phyloP scores from a whole-genome alignment of 805 yeast species.

The Cyberlindnera nakhonratchasimensis region DNA sequence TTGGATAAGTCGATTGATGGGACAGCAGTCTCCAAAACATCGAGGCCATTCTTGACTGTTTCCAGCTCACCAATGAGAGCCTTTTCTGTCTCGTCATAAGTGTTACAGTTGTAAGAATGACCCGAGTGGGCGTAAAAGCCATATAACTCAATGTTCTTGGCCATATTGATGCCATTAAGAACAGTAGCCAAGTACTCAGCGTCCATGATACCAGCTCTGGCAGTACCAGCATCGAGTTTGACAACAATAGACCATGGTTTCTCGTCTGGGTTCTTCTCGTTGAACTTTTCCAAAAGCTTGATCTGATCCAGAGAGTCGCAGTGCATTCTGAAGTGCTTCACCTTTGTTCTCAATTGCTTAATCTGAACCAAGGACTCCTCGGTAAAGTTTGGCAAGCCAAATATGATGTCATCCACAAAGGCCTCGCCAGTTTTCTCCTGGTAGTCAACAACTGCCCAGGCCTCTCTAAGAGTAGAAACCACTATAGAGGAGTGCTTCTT shows the following conservation, averaged over 20 bases:
- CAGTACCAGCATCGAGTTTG: conserved; percentile 69
- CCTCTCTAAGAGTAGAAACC: conserved; percentile 69
- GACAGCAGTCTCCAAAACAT: conserved; percentile 32
- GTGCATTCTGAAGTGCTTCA: conserved; percentile 51
- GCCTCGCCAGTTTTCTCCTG: conserved; percentile 27
- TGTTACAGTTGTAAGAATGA: conserved; percentile 55
- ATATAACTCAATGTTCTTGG: conserved; percentile 41
- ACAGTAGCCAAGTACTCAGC: conserved; percentile 34
- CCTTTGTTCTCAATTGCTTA: conserved; percentile 37
- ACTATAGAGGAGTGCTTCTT: conserved; percentile 47
- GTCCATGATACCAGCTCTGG: conserved; percentile 58
- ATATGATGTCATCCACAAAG: conserved; percentile 45
- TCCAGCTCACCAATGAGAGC: conserved; percentile 53
- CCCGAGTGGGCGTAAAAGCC: conserved; percentile 85
- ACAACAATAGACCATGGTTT: conserved; percentile 61
- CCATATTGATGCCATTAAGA: conserved; percentile 31
- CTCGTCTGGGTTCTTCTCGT: conserved; percentile 22
- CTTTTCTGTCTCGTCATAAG: conserved; percentile 43
- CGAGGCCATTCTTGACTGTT: conserved; percentile 53
- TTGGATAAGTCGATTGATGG: conserved; percentile 34
- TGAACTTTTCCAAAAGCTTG: conserved; percentile 40
- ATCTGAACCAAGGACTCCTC: conserved; percentile 47
- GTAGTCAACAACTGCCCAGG: conserved; percentile 44
- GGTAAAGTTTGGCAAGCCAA: conserved; percentile 56
- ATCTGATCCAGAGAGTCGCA: conserved; percentile 60